Percentiles rank a stretch among this genome's conserved stretches.
Evolutionary conservation across 2,329 filamentous ascomycete genomes (phyloP).

Genomic region (Stemphylium beticola): DNA sequence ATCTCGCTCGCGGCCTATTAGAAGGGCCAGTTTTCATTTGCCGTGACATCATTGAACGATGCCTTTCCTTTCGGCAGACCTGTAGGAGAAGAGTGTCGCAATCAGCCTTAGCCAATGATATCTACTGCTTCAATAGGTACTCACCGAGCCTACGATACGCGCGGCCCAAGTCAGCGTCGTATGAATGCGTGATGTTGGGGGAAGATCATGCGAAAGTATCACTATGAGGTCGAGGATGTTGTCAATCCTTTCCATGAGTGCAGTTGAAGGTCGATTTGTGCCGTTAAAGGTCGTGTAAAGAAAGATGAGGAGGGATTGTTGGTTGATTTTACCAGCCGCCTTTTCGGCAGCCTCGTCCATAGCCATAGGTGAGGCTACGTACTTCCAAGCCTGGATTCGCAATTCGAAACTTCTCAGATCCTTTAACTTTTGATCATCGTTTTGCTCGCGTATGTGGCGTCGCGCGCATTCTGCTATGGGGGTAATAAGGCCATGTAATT

Average conservation of each 20-base stretch:
- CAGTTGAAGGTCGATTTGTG: not conserved
- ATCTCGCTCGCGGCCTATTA: not conserved
- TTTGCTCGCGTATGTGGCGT: not conserved
- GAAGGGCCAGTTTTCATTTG: not conserved
- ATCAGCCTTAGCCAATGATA: not conserved
- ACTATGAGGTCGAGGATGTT: not conserved
- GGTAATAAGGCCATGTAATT: constrained; percentile 4
- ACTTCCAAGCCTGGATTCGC: not conserved
- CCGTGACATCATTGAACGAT: not conserved
- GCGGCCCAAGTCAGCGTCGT: constrained; percentile 3
- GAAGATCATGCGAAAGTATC: not conserved
- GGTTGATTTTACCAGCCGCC: not conserved
- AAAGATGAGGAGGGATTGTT: constrained; percentile 3
- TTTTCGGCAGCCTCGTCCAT: not conserved
- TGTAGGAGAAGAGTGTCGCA: not conserved
- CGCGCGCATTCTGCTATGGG: constrained; percentile 5
- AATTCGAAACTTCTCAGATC: not conserved
- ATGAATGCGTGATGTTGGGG: not conserved
- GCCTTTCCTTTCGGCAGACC: not conserved
- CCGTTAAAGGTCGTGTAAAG: constrained; percentile 5
- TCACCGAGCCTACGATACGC: constrained; percentile 2
- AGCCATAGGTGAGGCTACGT: not conserved
- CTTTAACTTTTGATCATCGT: not conserved
- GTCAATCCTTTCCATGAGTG: not conserved
- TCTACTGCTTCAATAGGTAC: not conserved